Percentiles rank a stretch among this genome's conserved stretches.
Evolutionary conservation across 441 rosid genomes (phyloP).

Genomic region (Erysimum cheiri): DNA sequence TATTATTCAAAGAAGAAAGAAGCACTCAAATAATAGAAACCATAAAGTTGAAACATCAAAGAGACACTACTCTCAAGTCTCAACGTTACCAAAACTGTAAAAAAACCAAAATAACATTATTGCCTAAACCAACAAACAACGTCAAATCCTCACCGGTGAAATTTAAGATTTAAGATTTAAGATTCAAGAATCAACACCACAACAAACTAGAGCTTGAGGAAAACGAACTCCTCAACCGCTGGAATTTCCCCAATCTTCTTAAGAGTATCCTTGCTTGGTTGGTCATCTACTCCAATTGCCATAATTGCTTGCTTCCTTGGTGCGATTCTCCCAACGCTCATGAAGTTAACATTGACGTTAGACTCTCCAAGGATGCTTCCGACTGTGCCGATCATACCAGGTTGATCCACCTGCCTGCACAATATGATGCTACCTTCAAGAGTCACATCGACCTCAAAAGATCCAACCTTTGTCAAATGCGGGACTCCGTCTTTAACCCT

Average conservation of each 20-base stretch:
- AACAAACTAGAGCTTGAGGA: constrained; percentile 70
- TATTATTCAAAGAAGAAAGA: not conserved
- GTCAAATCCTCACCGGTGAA: not conserved
- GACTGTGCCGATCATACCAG: constrained; percentile 91
- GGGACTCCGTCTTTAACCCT: constrained; percentile 87
- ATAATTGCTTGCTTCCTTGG: constrained; percentile 88
- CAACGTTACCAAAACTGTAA: constrained; percentile 50
- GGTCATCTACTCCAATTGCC: constrained; percentile 97
- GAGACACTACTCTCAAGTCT: constrained; percentile 32
- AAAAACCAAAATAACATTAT: constrained; percentile 32
- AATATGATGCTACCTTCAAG: constrained; percentile 89
- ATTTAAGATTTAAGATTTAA: not conserved
- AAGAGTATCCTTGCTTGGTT: constrained; percentile 62
- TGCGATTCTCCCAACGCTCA: constrained; percentile 94
- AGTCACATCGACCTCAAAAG: constrained; percentile 90
- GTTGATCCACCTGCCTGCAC: constrained; percentile 96
- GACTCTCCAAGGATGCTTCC: constrained; percentile 83
- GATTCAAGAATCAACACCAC: constrained; percentile 24
- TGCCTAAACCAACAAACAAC: constrained; percentile 18
- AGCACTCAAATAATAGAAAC: constrained; percentile 11
- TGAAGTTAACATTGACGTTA: constrained; percentile 88
- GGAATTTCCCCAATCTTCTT: constrained; percentile 78
- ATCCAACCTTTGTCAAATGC: constrained; percentile 80
- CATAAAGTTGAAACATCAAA: constrained; percentile 30
- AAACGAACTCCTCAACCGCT: constrained; percentile 84